These are phyloP conservation scores for Amylostereum areolatum DNA, from an alignment of 1,284 basidiomycete genomes.

Conservation along the genomic window DNA sequence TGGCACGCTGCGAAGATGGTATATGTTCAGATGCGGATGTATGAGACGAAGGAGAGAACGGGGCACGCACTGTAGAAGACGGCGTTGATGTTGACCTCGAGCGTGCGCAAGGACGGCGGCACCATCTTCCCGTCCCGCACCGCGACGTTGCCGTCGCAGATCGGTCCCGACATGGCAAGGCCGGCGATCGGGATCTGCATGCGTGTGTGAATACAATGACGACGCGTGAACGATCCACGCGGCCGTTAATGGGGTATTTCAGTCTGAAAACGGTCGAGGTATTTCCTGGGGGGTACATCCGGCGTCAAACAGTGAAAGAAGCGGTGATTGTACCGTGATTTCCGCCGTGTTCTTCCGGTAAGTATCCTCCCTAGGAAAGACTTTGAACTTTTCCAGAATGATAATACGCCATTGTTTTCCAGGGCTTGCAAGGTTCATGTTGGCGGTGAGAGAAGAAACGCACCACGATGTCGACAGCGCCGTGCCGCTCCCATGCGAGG, in stretches of 20 bases:
- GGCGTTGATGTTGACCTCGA: constrained; percentile 49
- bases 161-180: neutral
- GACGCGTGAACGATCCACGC: too few relatives aligned
- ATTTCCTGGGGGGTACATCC: too few relatives aligned
- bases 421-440: neutral
- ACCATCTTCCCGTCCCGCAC: constrained; percentile 31
- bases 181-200: neutral
- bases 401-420: too few relatives aligned
- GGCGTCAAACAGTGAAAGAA: too few relatives aligned
- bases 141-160: neutral
- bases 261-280: too few relatives aligned
- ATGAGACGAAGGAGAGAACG: constrained; percentile 21
- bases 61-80: constrained; percentile 41
- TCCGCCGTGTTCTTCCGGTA: too few relatives aligned
- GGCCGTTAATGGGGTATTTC: too few relatives aligned
- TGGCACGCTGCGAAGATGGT: constrained; percentile 36
- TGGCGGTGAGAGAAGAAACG: neutral
- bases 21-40: constrained; percentile 21
- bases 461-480: constrained; percentile 48
- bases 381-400: neutral
- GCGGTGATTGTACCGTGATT: too few relatives aligned
- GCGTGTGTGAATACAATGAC: too few relatives aligned
- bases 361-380: neutral
- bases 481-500: constrained; percentile 37
- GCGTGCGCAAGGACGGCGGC: constrained; percentile 37